These are phyloP conservation scores for Apiotrichum brassicae DNA, from an alignment of 1,284 basidiomycete genomes.

Conservation along the genomic window DNA sequence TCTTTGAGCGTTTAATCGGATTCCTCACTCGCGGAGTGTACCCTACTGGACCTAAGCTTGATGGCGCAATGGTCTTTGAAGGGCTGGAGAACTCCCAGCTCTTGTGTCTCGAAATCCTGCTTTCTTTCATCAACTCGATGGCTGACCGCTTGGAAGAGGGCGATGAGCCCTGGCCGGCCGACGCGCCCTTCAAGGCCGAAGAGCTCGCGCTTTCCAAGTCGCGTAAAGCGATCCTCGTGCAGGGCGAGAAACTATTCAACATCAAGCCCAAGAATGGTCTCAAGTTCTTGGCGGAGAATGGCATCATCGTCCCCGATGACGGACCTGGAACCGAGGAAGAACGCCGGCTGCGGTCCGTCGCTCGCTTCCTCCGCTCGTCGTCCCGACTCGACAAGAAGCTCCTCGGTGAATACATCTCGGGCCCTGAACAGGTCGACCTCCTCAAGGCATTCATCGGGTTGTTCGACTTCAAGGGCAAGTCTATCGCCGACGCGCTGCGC, in stretches of 20 bases:
- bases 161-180: slow-evolving; percentile 56
- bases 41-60: slow-evolving; percentile 48
- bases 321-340: slow-evolving; percentile 31
- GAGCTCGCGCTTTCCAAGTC: slow-evolving; percentile 68
- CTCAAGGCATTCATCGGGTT: slow-evolving; percentile 80
- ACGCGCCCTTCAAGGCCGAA: slow-evolving; percentile 52
- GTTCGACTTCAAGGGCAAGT: slow-evolving; percentile 88
- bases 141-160: slow-evolving; percentile 67
- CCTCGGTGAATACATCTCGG: slow-evolving; percentile 88
- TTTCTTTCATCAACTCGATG: slow-evolving; percentile 85
- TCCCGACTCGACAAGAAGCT: slow-evolving; percentile 86
- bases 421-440: slow-evolving; percentile 77
- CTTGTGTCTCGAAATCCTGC: slow-evolving; percentile 79
- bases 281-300: slow-evolving; percentile 82
- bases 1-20: slow-evolving; percentile 84
- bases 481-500: slow-evolving; percentile 88
- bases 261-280: slow-evolving; percentile 90
- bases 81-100: slow-evolving; percentile 70
- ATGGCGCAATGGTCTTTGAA: slow-evolving; percentile 49
- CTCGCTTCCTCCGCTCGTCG: slow-evolving; percentile 79
- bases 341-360: slow-evolving; percentile 49
- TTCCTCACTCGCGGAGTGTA: slow-evolving; percentile 87
- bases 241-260: slow-evolving; percentile 85
- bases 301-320: slow-evolving; percentile 56
- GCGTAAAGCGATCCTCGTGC: slow-evolving; percentile 76